A percentile compares a stretch with the other conserved stretches of the same genome.
phyloP scores from a whole-genome alignment of 129 eudicot species.

The Erigeron canadensis region DNA sequence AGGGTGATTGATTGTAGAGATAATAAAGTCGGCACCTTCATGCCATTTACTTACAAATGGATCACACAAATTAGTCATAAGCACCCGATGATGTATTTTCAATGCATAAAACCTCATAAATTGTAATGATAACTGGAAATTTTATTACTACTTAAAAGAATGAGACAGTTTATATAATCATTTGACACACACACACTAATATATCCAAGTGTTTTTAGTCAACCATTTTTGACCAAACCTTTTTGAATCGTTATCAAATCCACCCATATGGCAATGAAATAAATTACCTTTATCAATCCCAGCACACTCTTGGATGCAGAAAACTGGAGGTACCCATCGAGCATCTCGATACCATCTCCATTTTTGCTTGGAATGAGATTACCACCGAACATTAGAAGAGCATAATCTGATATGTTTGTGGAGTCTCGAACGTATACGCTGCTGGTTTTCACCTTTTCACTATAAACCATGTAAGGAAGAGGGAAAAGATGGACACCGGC shows the following conservation, averaged over 20 bases:
- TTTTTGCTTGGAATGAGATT: constrained; percentile 65
- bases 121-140: not conserved
- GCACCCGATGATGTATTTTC: not conserved
- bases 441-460: constrained; percentile 86
- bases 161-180: not conserved
- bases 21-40: not conserved
- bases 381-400: constrained; percentile 95
- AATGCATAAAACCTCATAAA: not conserved
- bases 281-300: constrained; percentile 66
- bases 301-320: constrained; percentile 86
- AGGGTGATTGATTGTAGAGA: not conserved
- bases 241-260: not conserved
- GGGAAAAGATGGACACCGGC: constrained; percentile 85
- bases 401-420: constrained; percentile 90
- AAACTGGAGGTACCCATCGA: constrained; percentile 93
- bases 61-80: not conserved
- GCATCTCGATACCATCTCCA: constrained; percentile 95
- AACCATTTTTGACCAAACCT: not conserved
- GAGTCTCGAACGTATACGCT: constrained; percentile 79
- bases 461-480: constrained; percentile 88
- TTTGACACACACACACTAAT: not conserved
- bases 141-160: not conserved
- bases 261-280: constrained; percentile 14
- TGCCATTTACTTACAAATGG: not conserved
- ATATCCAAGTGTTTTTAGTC: not conserved